Evolutionary conservation across 2,329 filamentous ascomycete genomes (phyloP).

Genomic region (Byssochlamys sp.): DNA sequence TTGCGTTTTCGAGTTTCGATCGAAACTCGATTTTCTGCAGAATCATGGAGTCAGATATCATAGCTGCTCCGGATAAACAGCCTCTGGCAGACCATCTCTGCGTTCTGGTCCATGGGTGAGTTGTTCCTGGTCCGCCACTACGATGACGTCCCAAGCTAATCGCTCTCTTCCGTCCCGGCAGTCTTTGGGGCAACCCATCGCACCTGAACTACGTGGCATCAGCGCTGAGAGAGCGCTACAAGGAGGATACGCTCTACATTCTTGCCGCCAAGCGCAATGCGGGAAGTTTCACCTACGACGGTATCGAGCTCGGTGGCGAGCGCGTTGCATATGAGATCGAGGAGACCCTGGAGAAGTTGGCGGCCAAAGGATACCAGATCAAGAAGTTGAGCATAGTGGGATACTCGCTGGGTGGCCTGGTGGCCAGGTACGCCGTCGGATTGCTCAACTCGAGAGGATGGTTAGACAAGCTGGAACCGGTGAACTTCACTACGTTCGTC

Average conservation of each 20-base stretch:
- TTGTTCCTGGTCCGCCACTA: conserved; percentile 1
- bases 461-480: conserved; percentile 68
- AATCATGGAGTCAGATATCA: conserved; percentile 10
- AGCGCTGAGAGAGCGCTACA: conserved; percentile 42
- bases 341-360: conserved; percentile 44
- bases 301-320: conserved; percentile 60
- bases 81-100: conserved; percentile 44
- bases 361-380: conserved; percentile 58
- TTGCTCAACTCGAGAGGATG: conserved; percentile 71
- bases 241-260: conserved; percentile 45
- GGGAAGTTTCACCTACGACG: conserved; percentile 53
- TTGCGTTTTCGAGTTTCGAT: conserved; percentile 18
- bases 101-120: conserved; percentile 54
- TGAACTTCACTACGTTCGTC: conserved; percentile 92
- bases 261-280: conserved; percentile 48
- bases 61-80: conserved; percentile 5
- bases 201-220: conserved; percentile 48
- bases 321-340: conserved; percentile 57
- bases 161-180: conserved; percentile 13
- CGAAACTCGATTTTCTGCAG: conserved; percentile 14
- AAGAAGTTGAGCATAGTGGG: conserved; percentile 77
- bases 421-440: conserved; percentile 77
- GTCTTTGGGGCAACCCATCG: conserved; percentile 52
- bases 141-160: conserved; percentile 6
- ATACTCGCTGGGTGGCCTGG: conserved; percentile 79